Percentiles rank a stretch among this genome's conserved stretches.
These are phyloP conservation scores for Pseudopyricularia cyperi DNA, from an alignment of 2,329 filamentous ascomycete species.

Conservation along the genomic window DNA sequence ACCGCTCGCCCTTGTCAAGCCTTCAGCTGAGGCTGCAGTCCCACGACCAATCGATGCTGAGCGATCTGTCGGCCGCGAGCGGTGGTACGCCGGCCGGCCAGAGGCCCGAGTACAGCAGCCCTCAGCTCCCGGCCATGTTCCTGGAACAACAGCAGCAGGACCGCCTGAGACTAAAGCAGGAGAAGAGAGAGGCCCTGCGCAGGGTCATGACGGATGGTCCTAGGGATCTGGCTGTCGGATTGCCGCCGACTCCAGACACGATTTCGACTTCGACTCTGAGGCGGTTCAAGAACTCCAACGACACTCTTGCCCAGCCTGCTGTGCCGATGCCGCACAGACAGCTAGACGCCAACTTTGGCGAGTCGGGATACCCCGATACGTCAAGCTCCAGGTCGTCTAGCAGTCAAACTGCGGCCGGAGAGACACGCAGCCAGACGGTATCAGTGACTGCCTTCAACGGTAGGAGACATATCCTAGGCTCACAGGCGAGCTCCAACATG, in stretches of 20 bases:
- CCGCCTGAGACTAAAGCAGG: slow-evolving; percentile 18
- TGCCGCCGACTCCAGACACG: slow-evolving; percentile 48
- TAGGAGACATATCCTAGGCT: slow-evolving; percentile 12
- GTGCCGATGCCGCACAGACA: neutral
- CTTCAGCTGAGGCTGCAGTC: slow-evolving; percentile 23
- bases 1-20: slow-evolving; percentile 35
- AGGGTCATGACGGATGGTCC: slow-evolving; percentile 35
- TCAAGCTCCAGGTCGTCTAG: slow-evolving; percentile 12
- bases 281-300: slow-evolving; percentile 35
- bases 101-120: slow-evolving; percentile 7
- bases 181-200: slow-evolving; percentile 34
- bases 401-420: slow-evolving; percentile 6
- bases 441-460: slow-evolving; percentile 20
- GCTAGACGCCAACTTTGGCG: slow-evolving; percentile 13
- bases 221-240: slow-evolving; percentile 23
- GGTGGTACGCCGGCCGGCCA: slow-evolving; percentile 10
- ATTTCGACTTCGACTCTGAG: slow-evolving; percentile 42
- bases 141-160: slow-evolving; percentile 1
- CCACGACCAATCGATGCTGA: neutral
- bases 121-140: slow-evolving; percentile 6
- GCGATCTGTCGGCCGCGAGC: slow-evolving; percentile 8
- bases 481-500: slow-evolving; percentile 11
- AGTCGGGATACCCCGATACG: slow-evolving; percentile 19
- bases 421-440: slow-evolving; percentile 12
- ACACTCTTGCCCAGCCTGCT: slow-evolving; percentile 23